Evolutionary conservation across 176 grass and related monocot genomes (phyloP).

Genomic region (Aegilops bicornis): DNA sequence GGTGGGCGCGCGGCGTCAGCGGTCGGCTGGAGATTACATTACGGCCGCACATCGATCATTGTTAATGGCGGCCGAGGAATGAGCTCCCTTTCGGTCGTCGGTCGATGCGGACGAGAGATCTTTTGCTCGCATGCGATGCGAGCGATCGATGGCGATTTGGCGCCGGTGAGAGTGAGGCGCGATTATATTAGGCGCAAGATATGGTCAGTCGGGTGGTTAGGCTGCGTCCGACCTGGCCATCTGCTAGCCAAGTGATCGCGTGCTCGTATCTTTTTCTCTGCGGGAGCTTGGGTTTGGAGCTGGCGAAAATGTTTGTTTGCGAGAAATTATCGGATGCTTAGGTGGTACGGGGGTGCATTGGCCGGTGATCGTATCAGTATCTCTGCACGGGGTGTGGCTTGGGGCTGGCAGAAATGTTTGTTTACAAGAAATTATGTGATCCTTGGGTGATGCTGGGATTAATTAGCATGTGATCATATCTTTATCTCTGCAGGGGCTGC

Average conservation of each 20-base stretch:
- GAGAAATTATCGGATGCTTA: background rate
- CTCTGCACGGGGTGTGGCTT: background rate
- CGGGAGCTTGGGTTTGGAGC: too few species aligned
- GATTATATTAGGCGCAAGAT: background rate
- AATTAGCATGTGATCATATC: background rate
- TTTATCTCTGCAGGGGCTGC: background rate
- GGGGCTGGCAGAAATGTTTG: background rate
- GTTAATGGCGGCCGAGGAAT: slow-evolving; percentile 17
- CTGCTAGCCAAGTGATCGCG: background rate
- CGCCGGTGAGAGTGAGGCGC: background rate
- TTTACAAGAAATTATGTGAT: background rate
- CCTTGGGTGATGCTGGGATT: background rate
- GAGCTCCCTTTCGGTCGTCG: background rate
- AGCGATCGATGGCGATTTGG: background rate
- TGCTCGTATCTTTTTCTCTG: too few species aligned
- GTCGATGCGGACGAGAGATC: background rate
- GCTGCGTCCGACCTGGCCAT: background rate
- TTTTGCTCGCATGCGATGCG: background rate
- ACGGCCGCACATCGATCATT: slow-evolving; percentile 3
- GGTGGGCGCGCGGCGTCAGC: slow-evolving; percentile 34
- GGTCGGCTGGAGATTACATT: slow-evolving; percentile 48
- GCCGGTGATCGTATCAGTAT: background rate
- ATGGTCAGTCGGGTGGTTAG: background rate
- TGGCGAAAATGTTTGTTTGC: too few species aligned
- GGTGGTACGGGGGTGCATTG: background rate